Evolutionary conservation across 345 rosid species (phyloP), one percentile per base, ranked within the genome.

Genomic region (Salix brachista): DNA sequence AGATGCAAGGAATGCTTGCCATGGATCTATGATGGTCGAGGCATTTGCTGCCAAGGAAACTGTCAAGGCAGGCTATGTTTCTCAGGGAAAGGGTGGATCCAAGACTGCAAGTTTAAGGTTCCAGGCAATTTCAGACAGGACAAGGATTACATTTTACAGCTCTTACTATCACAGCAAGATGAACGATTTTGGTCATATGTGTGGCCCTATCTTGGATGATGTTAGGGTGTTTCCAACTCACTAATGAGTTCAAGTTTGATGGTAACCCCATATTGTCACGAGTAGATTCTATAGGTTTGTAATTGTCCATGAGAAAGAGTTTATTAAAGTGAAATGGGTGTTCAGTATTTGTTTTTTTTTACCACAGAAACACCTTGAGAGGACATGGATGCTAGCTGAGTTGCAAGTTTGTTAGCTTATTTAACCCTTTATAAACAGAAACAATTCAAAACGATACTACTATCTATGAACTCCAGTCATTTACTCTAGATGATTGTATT

Each of bases 121-220:
- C 83, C 74, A 30, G 11, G 93, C 93, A 0, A 69, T 68, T 42
- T 84, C 90, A 0, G 41, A 32, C 13, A 85, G 94, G 65, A 90
- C 98, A 4, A 87, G 97, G 82, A 60, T 94, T 5, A 89, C 94
- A 2, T 94, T 94, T 78, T 92, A 84, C 41, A 92, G 93, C 76
- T 83, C 89, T 0, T 83, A 85, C 79, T 94, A 94, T 77, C 98
- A 94, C 75, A 90, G 91, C 0, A 92, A 89, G 82, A 75, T 90
- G 16, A 77, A 87, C 54, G 98, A 92, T 80, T 91, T 34, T 72
- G 98, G 92, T 37, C 93, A 91, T 1, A 81, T 94, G 85, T 94
- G 98, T 66, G 98, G 98, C 23, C 96, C 98, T 77, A 90, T 94
- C 4, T 80, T 94, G 81, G 97, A 94, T 60, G 86, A 86, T 84